Base-by-base conservation (phyloP, 805 yeast genomes). In the Nakazawaea ambrosiae region DNA sequence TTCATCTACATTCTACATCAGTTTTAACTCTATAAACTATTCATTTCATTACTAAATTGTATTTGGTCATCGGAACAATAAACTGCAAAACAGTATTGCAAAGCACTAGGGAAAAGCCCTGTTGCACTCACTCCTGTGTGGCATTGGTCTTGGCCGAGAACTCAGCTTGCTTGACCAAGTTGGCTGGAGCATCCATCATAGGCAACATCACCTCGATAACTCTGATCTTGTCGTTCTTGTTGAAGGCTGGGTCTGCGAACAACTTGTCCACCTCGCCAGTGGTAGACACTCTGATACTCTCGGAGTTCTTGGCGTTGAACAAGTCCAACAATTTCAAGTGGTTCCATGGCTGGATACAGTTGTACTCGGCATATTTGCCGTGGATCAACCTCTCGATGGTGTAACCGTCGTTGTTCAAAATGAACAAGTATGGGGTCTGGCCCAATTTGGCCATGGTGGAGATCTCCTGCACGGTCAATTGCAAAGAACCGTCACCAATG, bases 401-500 rank as follows among this genome's bases (percentile, higher is more conserved):
- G 67, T 79, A 80, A 58, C 87, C 87, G 46, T 70, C 74, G 61
- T 80, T 80, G 66, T 79, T 80, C 55, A 80, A 66, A 24, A 80
- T 75, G 54, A 79, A 79, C 53, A 80, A 59, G 63, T 79, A 79
- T 51, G 85, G 85, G 45, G 68, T 75, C 51, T 75, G 66, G 44
- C 70, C 69, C 80, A 81, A 74, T 60, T 78, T 73, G 54, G 75
- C 66, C 71, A 77, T 70, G 46, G 83, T 78, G 39, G 82, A 75
- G 54, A 79, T 75, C 56, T 81, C 82, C 64, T 78, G 85, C 25
- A 77, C 83, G 11, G 87, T 78, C 60, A 79, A 68, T 63, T 79
- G 87, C 50, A 79, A 65, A 31, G 86, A 79, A 57, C 87, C 87
- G 58, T 79, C 87, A 65, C 87, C 87, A 47, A 78, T 73, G 55